Percentiles rank a stretch among this genome's conserved stretches.
phyloP scores from a whole-genome alignment of 345 rosid species.

The Lepidium didymum region DNA sequence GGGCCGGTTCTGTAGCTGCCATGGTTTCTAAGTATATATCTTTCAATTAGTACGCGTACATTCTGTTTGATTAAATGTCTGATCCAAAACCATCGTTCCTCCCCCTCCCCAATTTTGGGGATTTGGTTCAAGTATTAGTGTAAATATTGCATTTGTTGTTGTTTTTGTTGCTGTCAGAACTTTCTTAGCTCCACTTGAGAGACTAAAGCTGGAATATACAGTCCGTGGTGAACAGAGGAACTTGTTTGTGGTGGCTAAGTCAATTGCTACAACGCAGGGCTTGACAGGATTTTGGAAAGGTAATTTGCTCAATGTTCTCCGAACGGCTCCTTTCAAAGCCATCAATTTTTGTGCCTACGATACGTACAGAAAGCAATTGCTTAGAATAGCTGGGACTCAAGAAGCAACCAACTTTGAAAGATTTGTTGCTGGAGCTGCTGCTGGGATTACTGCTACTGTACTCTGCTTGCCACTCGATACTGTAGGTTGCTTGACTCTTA shows the following conservation, averaged over 20 bases:
- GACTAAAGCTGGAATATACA: conserved; percentile 81
- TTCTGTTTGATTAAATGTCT: conserved; percentile 9
- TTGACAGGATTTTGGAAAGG: conserved; percentile 94
- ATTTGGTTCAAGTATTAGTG: no score
- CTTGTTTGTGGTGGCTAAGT: conserved; percentile 53
- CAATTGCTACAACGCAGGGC: conserved; percentile 58
- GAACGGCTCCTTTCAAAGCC: conserved; percentile 94
- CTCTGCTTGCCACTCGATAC: conserved; percentile 95
- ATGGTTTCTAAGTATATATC: conserved; percentile 69
- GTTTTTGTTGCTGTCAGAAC: conserved; percentile 41
- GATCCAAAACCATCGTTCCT: background rate
- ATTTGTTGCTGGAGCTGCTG: conserved; percentile 88
- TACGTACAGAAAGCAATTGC: conserved; percentile 60
- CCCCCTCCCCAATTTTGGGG: no score
- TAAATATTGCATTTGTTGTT: no score
- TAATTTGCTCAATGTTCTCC: conserved; percentile 77
- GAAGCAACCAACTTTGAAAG: conserved; percentile 82
- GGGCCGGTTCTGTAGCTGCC: conserved; percentile 89
- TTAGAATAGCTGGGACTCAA: conserved; percentile 55
- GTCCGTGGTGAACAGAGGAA: conserved; percentile 71
- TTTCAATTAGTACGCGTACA: background rate
- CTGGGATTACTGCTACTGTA: conserved; percentile 86
- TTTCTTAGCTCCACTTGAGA: conserved; percentile 82
- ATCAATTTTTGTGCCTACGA: conserved; percentile 92
- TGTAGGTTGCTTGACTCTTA: conserved; percentile 34